These are phyloP conservation scores for Hypoxylon crocopeplum DNA, from an alignment of 495 filamentous ascomycete species.

Conservation along the genomic window DNA sequence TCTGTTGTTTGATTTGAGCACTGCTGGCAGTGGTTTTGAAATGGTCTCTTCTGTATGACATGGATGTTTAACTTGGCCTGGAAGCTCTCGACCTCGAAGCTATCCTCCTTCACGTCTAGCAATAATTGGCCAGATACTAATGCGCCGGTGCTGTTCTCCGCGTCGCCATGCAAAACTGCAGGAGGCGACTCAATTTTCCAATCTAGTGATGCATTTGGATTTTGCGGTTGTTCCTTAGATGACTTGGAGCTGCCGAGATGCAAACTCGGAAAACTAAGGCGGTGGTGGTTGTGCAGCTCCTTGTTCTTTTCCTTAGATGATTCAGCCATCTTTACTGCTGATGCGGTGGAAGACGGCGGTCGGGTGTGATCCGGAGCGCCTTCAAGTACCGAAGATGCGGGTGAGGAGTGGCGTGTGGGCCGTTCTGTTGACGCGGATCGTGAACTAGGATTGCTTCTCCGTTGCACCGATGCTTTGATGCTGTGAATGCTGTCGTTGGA, in stretches of 20 bases:
- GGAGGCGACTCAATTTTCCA: constrained; percentile 91
- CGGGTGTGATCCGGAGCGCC: constrained; percentile 38
- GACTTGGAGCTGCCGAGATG: constrained; percentile 52
- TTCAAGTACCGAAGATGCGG: constrained; percentile 44
- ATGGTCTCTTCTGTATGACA: constrained; percentile 78
- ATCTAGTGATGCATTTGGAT: constrained; percentile 63
- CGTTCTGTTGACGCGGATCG: constrained; percentile 35
- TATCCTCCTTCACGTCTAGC: constrained; percentile 69
- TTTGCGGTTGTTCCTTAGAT: constrained; percentile 49
- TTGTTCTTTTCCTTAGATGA: constrained; percentile 43
- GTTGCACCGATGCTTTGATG: constrained; percentile 43
- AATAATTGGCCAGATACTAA: constrained; percentile 85
- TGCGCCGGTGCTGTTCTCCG: constrained; percentile 80
- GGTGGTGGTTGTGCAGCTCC: constrained; percentile 50
- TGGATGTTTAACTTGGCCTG: constrained; percentile 71
- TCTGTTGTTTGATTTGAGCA: constrained; percentile 74
- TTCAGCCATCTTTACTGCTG: constrained; percentile 40
- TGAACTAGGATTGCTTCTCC: constrained; percentile 32
- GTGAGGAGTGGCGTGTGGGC: constrained; percentile 41
- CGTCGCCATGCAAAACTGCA: constrained; percentile 78
- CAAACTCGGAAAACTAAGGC: constrained; percentile 55
- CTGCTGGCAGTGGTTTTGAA: constrained; percentile 74
- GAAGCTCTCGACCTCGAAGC: constrained; percentile 71
- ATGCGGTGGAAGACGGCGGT: constrained; percentile 32
- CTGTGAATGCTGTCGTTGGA: constrained; percentile 44